Percentiles rank a stretch among this genome's conserved stretches.
Conservation (phyloP, 2,329 filamentous ascomycete genomes). For the Alternaria brassicae region DNA sequence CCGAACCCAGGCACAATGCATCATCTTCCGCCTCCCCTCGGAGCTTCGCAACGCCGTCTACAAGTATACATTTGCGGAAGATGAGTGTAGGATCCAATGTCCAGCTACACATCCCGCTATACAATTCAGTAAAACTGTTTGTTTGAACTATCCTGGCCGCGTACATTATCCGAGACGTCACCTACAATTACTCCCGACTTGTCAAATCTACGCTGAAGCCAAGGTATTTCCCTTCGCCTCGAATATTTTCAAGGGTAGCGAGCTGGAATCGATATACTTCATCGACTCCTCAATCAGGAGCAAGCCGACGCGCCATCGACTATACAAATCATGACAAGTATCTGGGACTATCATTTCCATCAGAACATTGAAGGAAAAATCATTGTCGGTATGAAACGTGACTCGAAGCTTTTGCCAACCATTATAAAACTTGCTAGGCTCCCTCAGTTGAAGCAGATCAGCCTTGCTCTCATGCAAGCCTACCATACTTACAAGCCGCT, state of each 20-base stretch:
- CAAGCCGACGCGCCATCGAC: not conserved
- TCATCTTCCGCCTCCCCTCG: conserved; percentile 1
- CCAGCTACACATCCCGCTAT: not conserved
- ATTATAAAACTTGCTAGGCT: not conserved
- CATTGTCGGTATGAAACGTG: not conserved
- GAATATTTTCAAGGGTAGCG: not conserved
- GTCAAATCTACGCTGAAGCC: conserved; percentile 3
- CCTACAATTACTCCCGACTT: not conserved
- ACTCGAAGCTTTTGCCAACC: not conserved
- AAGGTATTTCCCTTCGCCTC: not conserved
- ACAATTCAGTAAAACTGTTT: not conserved
- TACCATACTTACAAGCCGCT: not conserved
- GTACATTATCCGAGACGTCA: not conserved
- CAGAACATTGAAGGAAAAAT: not conserved
- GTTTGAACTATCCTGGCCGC: not conserved
- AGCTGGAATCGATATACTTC: not conserved
- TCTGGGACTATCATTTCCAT: not conserved
- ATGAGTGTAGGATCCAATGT: not conserved
- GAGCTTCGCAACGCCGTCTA: conserved; percentile 10
- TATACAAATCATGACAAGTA: not conserved
- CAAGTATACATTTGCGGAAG: not conserved
- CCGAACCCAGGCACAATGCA: conserved; percentile 1
- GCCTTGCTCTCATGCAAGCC: not conserved
- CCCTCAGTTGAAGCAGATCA: not conserved
- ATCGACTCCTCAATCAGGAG: not conserved